Percentiles rank a stretch among this genome's conserved stretches.
Conservation (phyloP, 176 grass and related monocot species). For the Echinochloa phyllopogon region DNA sequence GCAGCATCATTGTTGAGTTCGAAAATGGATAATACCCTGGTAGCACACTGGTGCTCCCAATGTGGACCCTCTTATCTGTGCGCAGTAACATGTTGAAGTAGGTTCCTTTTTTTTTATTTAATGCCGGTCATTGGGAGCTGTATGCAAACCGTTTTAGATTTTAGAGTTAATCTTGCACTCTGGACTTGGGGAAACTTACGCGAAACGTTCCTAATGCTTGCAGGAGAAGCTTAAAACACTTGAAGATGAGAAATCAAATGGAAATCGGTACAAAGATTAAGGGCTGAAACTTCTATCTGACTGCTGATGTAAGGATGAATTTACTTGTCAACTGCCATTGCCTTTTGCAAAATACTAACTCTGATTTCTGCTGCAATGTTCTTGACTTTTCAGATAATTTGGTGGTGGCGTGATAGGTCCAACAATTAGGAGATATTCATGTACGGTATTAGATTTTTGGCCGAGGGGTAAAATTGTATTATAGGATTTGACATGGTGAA, state of each 20-base stretch:
- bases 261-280: constrained; percentile 50
- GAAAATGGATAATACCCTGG: not conserved
- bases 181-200: constrained; percentile 9
- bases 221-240: constrained; percentile 67
- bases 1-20: not conserved
- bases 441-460: constrained; percentile 59
- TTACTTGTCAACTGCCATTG: constrained; percentile 22
- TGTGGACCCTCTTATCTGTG: not conserved
- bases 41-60: constrained; percentile 1
- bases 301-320: constrained; percentile 56
- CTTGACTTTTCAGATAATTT: constrained; percentile 52
- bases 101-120: not conserved
- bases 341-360: not conserved
- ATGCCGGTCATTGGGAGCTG: not conserved
- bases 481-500: constrained; percentile 57
- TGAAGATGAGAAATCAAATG: constrained; percentile 60
- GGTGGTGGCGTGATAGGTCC: constrained; percentile 45
- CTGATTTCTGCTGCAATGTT: constrained; percentile 19
- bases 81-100: not conserved
- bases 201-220: constrained; percentile 28
- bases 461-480: constrained; percentile 52
- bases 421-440: constrained; percentile 42
- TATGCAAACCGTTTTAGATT: constrained; percentile 19
- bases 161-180: constrained; percentile 16
- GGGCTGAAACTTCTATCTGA: constrained; percentile 46